These are phyloP conservation scores for Candida saitoana DNA, from an alignment of 805 yeast species.

Conservation along the genomic window DNA sequence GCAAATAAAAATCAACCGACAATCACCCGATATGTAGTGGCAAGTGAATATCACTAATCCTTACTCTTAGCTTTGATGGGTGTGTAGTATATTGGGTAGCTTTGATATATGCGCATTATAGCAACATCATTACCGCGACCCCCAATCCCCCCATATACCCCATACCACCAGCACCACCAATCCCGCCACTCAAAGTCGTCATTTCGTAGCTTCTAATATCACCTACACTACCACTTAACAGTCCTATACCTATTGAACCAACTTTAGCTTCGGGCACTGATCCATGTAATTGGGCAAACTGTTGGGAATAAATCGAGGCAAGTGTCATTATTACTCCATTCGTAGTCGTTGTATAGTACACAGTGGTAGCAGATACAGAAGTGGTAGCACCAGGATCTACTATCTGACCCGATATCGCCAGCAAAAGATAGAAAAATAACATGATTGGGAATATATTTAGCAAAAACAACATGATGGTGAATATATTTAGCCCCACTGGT, in stretches of 20 bases:
- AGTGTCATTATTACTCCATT: conserved; percentile 26
- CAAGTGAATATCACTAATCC: too few species aligned
- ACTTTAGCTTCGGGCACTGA: conserved; percentile 16
- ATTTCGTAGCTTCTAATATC: conserved; percentile 25
- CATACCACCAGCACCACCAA: not conserved
- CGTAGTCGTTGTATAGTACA: conserved; percentile 32
- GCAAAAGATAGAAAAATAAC: not conserved
- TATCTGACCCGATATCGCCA: conserved; percentile 5
- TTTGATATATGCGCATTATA: not conserved
- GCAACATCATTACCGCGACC: too few species aligned
- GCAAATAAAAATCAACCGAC: too few species aligned
- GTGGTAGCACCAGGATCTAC: conserved; percentile 13
- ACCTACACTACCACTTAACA: conserved; percentile 25
- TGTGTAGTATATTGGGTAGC: too few species aligned
- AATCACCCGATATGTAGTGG: too few species aligned
- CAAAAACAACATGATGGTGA: too few species aligned
- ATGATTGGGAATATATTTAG: too few species aligned
- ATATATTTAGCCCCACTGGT: too few species aligned
- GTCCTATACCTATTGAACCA: conserved; percentile 31
- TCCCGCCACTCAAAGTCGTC: conserved; percentile 18
- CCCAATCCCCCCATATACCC: too few species aligned
- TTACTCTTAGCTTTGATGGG: too few species aligned
- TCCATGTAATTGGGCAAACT: conserved; percentile 21
- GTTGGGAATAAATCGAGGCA: conserved; percentile 21
- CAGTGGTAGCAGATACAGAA: conserved; percentile 22